Conservation (phyloP, 164 flowering plant species). For the Magnolia officinalis region DNA sequence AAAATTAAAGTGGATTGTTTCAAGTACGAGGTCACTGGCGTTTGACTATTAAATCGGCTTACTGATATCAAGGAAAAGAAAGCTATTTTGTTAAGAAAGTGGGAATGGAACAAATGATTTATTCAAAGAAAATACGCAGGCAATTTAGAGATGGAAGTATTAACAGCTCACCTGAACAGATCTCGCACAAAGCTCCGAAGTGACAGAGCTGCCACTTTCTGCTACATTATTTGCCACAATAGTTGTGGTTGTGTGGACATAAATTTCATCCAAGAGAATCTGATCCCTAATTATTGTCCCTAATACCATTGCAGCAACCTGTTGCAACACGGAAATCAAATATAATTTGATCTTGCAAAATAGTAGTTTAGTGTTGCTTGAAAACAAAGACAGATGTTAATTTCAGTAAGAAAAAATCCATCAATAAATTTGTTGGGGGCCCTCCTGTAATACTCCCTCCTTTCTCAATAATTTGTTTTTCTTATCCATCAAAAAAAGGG, state of each 20-base stretch:
- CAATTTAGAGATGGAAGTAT: background rate
- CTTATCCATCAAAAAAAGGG: too few relatives aligned
- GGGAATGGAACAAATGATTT: too few relatives aligned
- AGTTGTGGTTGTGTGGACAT: conserved; percentile 15
- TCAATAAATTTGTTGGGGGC: too few relatives aligned
- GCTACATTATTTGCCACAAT: conserved; percentile 11
- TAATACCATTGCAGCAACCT: conserved; percentile 8
- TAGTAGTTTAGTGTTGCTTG: too few relatives aligned
- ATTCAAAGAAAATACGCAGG: background rate
- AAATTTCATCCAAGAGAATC: conserved; percentile 6
- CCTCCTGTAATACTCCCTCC: too few relatives aligned
- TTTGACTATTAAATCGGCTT: background rate
- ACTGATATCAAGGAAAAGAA: background rate
- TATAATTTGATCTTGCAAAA: background rate
- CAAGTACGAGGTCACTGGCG: background rate
- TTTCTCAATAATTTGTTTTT: too few relatives aligned
- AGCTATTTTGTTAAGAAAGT: background rate
- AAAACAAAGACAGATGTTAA: too few relatives aligned
- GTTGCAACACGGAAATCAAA: background rate
- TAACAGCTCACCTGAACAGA: conserved; percentile 5
- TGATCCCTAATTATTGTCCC: conserved; percentile 7
- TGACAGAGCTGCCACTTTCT: conserved; percentile 11
- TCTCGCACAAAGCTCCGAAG: conserved; percentile 7
- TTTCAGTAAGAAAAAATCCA: too few relatives aligned
- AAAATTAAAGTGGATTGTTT: background rate